These are phyloP conservation scores for Solanum piurae DNA, from an alignment of 257 asterid genomes.

Conservation along the genomic window DNA sequence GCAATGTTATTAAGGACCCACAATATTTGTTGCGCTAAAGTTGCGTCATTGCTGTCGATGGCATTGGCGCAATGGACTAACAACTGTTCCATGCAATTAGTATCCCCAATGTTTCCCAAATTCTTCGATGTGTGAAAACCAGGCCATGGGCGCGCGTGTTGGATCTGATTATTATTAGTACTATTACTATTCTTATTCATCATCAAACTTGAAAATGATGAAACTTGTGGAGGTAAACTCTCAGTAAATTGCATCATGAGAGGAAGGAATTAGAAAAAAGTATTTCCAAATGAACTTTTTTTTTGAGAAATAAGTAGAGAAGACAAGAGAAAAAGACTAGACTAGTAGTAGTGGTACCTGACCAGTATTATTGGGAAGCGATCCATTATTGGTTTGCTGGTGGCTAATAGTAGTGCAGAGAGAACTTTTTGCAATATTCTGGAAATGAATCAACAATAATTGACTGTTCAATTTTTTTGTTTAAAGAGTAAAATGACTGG, in stretches of 20 bases:
- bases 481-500: constrained; percentile 25
- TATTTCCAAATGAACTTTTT: not conserved
- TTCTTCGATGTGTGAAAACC: constrained; percentile 52
- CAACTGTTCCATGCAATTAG: constrained; percentile 89
- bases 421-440: constrained; percentile 7
- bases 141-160: constrained; percentile 42
- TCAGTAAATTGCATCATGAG: constrained; percentile 67
- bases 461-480: constrained; percentile 47
- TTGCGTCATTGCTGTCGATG: constrained; percentile 78
- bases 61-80: constrained; percentile 85
- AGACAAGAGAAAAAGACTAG: constrained; percentile 55
- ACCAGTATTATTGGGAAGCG: constrained; percentile 42
- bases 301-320: not conserved
- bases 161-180: constrained; percentile 2
- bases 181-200: constrained; percentile 17
- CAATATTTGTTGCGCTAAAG: constrained; percentile 79
- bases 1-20: constrained; percentile 98
- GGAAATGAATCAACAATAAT: constrained; percentile 39
- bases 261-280: not conserved
- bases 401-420: not conserved
- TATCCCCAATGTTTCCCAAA: constrained; percentile 39
- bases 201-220: constrained; percentile 18
- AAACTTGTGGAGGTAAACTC: constrained; percentile 24
- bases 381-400: constrained; percentile 15
- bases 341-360: constrained; percentile 65